Conservation (phyloP, 1,284 basidiomycete genomes). For the Stereum hirsutum region DNA sequence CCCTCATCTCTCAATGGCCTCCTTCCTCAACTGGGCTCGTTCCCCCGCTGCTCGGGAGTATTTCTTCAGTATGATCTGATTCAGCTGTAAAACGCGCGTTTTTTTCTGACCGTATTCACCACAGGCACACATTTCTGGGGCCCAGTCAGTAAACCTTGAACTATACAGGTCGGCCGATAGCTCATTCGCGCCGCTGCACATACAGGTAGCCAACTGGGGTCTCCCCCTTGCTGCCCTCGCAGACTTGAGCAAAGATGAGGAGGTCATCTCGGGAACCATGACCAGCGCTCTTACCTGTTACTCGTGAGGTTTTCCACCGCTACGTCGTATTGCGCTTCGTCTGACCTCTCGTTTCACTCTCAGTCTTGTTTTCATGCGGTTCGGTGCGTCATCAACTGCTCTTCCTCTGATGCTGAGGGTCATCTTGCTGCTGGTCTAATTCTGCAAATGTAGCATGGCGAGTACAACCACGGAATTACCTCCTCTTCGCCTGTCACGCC, state of each 20-base stretch:
- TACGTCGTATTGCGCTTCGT: slow-evolving; percentile 1
- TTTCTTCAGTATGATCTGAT: slow-evolving; percentile 74
- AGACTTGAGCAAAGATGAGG: slow-evolving; percentile 89
- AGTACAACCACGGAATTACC: slow-evolving; percentile 90
- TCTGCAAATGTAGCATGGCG: slow-evolving; percentile 70
- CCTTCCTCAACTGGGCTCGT: slow-evolving; percentile 78
- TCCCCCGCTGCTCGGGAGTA: slow-evolving; percentile 87
- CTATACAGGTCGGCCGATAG: slow-evolving; percentile 3
- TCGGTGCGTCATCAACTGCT: slow-evolving; percentile 52
- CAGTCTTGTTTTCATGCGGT: slow-evolving; percentile 92
- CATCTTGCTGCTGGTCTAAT: background rate
- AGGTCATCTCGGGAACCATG: slow-evolving; percentile 94
- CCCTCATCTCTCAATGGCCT: slow-evolving; percentile 54
- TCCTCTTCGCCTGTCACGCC: slow-evolving; percentile 87
- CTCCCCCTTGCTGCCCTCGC: slow-evolving; percentile 86
- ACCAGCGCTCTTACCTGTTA: slow-evolving; percentile 82
- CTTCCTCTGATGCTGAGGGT: background rate
- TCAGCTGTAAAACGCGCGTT: background rate
- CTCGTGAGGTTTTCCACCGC: slow-evolving; percentile 58
- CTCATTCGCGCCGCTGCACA: slow-evolving; percentile 8
- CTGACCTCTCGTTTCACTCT: background rate
- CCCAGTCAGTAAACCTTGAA: slow-evolving; percentile 50
- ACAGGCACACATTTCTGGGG: slow-evolving; percentile 95
- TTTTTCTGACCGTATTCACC: slow-evolving; percentile 3
- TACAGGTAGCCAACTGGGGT: slow-evolving; percentile 93